These are phyloP conservation scores for Arthrobotrys entomopaga DNA, from an alignment of 2,329 filamentous ascomycete genomes.

Conservation along the genomic window DNA sequence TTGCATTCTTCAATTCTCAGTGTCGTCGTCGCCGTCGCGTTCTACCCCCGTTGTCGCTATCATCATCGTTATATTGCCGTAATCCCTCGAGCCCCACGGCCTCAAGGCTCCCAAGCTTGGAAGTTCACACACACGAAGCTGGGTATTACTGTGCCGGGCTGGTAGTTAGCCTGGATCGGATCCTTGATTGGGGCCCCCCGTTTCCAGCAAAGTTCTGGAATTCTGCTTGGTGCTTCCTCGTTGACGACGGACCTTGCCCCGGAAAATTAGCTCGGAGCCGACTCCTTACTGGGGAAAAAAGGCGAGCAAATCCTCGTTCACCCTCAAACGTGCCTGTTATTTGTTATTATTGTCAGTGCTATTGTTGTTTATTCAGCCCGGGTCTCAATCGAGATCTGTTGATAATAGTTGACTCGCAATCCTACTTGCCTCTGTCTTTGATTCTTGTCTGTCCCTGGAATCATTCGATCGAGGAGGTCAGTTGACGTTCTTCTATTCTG, in stretches of 20 bases:
- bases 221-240: constrained; percentile 22
- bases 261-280: constrained; percentile 37
- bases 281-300: constrained; percentile 8
- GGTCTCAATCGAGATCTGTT: no score
- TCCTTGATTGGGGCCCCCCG: constrained; percentile 38
- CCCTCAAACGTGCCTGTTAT: constrained; percentile 36
- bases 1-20: no score
- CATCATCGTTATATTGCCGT: no score
- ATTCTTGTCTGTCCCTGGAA: constrained; percentile 1
- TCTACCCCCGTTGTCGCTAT: not conserved
- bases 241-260: constrained; percentile 39
- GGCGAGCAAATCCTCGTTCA: constrained; percentile 48
- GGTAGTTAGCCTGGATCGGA: constrained; percentile 26
- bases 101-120: not conserved
- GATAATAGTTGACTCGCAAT: no score
- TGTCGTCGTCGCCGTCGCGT: not conserved
- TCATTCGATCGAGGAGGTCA: constrained; percentile 26
- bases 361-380: not conserved
- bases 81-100: not conserved
- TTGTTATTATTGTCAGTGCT: not conserved
- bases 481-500: constrained; percentile 21
- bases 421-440: not conserved
- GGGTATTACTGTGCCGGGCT: not conserved
- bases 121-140: constrained; percentile 6
- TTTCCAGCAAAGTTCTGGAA: constrained; percentile 51